These are phyloP conservation scores for Vicia villosa DNA, from an alignment of 306 rosid species.

Conservation along the genomic window DNA sequence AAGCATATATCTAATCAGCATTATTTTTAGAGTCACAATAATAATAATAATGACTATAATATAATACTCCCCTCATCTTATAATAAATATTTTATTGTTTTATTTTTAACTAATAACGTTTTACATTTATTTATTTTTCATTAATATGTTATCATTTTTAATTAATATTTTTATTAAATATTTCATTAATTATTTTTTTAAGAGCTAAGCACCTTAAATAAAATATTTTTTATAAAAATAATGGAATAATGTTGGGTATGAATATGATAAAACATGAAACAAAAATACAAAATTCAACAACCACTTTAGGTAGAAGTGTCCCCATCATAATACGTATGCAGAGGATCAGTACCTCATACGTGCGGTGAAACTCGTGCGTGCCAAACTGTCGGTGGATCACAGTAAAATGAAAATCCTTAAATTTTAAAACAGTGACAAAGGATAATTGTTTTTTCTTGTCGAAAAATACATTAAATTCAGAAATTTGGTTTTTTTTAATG, in stretches of 20 bases:
- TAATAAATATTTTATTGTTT: too few relatives aligned
- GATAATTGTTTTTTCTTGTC: too few relatives aligned
- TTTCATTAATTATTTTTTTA: too few relatives aligned
- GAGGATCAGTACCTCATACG: constrained; percentile 38
- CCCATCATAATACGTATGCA: constrained; percentile 46
- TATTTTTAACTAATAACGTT: too few relatives aligned
- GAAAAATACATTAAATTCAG: too few relatives aligned
- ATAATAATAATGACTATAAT: not conserved
- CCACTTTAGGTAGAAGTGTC: constrained; percentile 50
- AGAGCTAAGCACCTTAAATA: too few relatives aligned
- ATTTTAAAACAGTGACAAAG: not conserved
- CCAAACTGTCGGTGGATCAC: constrained; percentile 56
- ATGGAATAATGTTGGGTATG: not conserved
- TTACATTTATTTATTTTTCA: too few relatives aligned
- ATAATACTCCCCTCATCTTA: too few relatives aligned
- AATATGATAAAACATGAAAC: not conserved
- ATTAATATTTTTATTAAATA: too few relatives aligned
- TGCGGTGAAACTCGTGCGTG: constrained; percentile 40
- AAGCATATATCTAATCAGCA: constrained; percentile 5
- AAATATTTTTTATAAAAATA: too few relatives aligned
- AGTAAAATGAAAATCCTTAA: constrained; percentile 3
- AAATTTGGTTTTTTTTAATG: too few relatives aligned
- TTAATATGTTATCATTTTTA: too few relatives aligned
- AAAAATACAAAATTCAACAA: constrained; percentile 28
- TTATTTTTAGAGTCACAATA: not conserved